phyloP scores from a whole-genome alignment of 257 asterid species.

The Handroanthus guayacan region DNA sequence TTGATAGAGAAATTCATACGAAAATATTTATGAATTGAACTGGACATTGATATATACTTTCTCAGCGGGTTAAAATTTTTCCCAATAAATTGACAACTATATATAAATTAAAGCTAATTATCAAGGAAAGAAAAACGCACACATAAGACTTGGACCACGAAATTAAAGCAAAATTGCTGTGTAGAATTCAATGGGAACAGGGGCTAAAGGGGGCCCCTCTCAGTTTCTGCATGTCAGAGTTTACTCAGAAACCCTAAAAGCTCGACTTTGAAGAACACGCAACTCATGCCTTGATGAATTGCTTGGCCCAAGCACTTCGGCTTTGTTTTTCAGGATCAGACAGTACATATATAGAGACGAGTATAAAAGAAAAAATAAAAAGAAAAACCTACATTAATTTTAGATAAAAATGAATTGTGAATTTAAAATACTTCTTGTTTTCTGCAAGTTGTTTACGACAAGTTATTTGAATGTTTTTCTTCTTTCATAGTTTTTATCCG shows the following conservation, averaged over 20 bases:
- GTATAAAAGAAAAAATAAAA: not conserved
- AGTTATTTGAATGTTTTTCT: no score
- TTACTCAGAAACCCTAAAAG: not conserved
- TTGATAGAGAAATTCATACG: no score
- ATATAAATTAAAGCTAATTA: no score
- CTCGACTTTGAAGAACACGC: not conserved
- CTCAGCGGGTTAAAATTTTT: not conserved
- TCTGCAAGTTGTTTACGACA: no score
- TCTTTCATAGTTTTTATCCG: no score
- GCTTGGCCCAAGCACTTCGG: not conserved
- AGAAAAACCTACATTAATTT: no score
- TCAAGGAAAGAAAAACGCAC: no score
- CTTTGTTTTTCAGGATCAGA: no score
- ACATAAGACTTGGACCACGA: not conserved
- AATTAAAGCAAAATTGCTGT: not conserved
- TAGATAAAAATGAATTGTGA: no score
- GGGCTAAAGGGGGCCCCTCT: not conserved
- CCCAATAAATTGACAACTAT: not conserved
- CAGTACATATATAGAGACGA: not conserved
- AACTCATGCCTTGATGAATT: not conserved
- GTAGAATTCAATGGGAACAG: conserved; percentile 1
- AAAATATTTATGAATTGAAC: not conserved
- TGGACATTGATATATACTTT: no score
- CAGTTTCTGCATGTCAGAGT: not conserved
- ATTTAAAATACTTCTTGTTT: no score